Evolutionary conservation across 2,329 filamentous ascomycete genomes (phyloP), one percentile per base, ranked within the genome.

Genomic region (Neonectria faginata): DNA sequence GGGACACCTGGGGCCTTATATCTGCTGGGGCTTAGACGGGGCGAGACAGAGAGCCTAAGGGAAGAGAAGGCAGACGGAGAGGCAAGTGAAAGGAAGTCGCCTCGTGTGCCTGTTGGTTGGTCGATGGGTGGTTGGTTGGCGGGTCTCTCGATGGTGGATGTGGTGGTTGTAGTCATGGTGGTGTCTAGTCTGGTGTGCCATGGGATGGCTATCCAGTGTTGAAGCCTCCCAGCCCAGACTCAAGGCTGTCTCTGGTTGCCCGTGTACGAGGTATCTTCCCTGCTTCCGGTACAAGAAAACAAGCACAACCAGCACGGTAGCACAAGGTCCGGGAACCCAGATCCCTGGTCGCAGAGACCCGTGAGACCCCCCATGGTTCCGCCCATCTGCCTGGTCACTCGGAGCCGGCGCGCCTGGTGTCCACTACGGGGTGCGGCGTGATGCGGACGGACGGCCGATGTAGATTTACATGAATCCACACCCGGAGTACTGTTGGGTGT

Each of bases 111-210:
- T 66, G 67, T 50, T 66, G 70, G 62, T 64, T 71, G 64, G 54
- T 53, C 44, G 45, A 42, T 63, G 54, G 66, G 61, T 62, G 61
- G 55, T 53, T 62, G 61, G 55, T 53, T 53, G 45, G 63, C 42
- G 52, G 60, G 51, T 60, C 52, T 64, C 70, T 73, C 64, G 70
- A 67, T 66, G 44, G 70, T 73, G 67, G 70, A 61, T 50, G 33
- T 36, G 70, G 67, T 66, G 44, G 70, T 73, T 66, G 68, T 62
- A 52, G 33, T 36, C 12, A 60, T 65, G 60, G 60, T 66, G 65
- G 62, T 64, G 58, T 62, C 53, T 53, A 29, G 16, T 31, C 5
- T 51, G 31, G 29, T 33, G 48, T 33, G 25, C 48, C 48, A 48
- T 27, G 14, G 20, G 27, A 51, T 33, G 29, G 27, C 33, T 51